A percentile compares a stretch with the other conserved stretches of the same genome.
phyloP scores from a whole-genome alignment of 164 flowering plant genomes.

The Umbellularia californica region DNA sequence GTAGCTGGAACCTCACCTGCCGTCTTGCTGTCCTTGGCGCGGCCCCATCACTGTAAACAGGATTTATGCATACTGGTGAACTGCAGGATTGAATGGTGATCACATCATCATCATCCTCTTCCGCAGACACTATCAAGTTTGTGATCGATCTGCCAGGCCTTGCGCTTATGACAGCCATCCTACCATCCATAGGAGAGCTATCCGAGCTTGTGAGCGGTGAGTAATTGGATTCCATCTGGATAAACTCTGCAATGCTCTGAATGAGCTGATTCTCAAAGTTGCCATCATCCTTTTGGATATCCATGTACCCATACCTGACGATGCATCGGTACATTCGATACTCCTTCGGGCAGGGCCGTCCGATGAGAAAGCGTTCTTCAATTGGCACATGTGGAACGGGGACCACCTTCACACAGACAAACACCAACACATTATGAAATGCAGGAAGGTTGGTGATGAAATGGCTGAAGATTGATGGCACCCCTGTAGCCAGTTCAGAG shows the following conservation, averaged over 20 bases:
- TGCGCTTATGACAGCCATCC: constrained; percentile 51
- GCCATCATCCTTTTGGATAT: constrained; percentile 66
- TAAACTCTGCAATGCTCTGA: constrained; percentile 77
- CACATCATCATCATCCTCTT: constrained; percentile 13
- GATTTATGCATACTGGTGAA: constrained; percentile 32
- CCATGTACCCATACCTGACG: constrained; percentile 88
- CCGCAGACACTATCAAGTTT: constrained; percentile 26
- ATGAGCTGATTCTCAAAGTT: constrained; percentile 76
- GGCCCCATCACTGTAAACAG: constrained; percentile 34
- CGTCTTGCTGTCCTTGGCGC: constrained; percentile 20
- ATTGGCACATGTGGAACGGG: constrained; percentile 82
- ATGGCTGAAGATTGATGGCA: constrained; percentile 85
- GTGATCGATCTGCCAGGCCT: constrained; percentile 16
- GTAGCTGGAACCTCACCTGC: constrained; percentile 39
- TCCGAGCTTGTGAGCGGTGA: constrained; percentile 42
- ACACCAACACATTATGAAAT: constrained; percentile 75
- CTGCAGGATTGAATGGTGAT: constrained; percentile 23
- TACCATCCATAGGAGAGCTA: constrained; percentile 31
- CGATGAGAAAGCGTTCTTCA: constrained; percentile 84
- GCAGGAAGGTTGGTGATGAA: constrained; percentile 92
- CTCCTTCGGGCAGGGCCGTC: constrained; percentile 76
- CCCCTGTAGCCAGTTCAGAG: constrained; percentile 84
- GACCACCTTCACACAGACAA: constrained; percentile 87
- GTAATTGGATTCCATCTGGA: constrained; percentile 80
- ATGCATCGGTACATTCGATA: constrained; percentile 91